phyloP scores from a whole-genome alignment of 441 rosid genomes.

The Gossypium trilobum region DNA sequence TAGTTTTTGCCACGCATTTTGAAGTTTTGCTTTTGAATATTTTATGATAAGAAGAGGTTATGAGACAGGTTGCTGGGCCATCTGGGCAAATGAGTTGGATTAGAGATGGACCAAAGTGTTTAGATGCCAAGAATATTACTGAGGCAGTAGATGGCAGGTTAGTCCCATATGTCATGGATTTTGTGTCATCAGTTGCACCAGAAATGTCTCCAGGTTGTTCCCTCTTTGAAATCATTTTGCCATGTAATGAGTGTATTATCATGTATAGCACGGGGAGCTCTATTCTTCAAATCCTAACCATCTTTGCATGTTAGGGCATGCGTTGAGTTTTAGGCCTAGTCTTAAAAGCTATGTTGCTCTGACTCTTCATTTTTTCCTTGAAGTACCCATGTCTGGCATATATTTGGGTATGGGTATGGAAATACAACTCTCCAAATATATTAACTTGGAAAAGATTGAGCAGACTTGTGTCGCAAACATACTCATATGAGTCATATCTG shows the following conservation, averaged over 20 bases:
- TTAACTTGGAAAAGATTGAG: not conserved
- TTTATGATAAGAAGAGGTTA: not conserved
- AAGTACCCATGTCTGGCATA: not conserved
- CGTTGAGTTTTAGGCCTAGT: not conserved
- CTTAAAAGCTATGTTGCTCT: not conserved
- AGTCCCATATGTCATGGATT: slow-evolving; percentile 8
- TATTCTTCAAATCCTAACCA: not conserved
- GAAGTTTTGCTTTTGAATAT: not conserved
- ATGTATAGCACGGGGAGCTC: not conserved
- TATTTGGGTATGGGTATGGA: not conserved
- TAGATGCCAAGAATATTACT: slow-evolving; percentile 45
- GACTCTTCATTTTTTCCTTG: not conserved
- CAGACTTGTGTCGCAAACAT: not conserved
- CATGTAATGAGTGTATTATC: not conserved
- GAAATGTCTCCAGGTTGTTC: not conserved
- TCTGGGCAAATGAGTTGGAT: slow-evolving; percentile 68
- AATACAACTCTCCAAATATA: not conserved
- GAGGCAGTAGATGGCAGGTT: slow-evolving; percentile 49
- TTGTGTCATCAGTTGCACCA: not conserved
- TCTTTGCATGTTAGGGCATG: not conserved
- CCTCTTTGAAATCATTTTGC: not conserved
- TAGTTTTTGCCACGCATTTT: not conserved
- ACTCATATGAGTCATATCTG: not conserved
- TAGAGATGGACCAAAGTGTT: slow-evolving; percentile 44
- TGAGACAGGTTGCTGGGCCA: slow-evolving; percentile 48